Evolutionary conservation across 2,329 filamentous ascomycete species (phyloP).

Genomic region (Stylonectria norvegica): DNA sequence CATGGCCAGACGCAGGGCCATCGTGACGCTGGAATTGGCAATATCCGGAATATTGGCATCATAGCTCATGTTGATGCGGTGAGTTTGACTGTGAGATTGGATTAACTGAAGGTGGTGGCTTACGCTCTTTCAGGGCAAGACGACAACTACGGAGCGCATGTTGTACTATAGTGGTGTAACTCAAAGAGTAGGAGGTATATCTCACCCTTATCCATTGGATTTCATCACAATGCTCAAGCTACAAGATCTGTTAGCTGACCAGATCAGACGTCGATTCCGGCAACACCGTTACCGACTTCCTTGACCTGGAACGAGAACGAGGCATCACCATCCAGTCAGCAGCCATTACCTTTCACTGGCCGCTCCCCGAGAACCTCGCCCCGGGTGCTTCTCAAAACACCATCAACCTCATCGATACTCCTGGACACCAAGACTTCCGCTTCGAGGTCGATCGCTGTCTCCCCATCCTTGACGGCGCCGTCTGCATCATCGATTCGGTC

Average conservation of each 20-base stretch:
- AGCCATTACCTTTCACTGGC: slow-evolving; percentile 94
- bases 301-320: slow-evolving; percentile 84
- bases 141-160: slow-evolving; percentile 98
- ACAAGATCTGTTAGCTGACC: slow-evolving; percentile 8
- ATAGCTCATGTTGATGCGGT: slow-evolving; percentile 97
- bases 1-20: slow-evolving; percentile 17
- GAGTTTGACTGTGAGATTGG: slow-evolving; percentile 32
- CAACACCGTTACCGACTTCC: slow-evolving; percentile 94
- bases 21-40: slow-evolving; percentile 33
- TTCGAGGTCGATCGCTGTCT: slow-evolving; percentile 93
- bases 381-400: slow-evolving; percentile 53
- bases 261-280: slow-evolving; percentile 82
- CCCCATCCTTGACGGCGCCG: slow-evolving; percentile 80
- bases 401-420: slow-evolving; percentile 92
- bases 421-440: slow-evolving; percentile 94
- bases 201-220: slow-evolving; percentile 5
- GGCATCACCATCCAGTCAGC: slow-evolving; percentile 98
- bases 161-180: slow-evolving; percentile 94
- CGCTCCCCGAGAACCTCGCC: slow-evolving; percentile 50
- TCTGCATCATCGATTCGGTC: slow-evolving; percentile 90
- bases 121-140: slow-evolving; percentile 66
- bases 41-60: slow-evolving; percentile 92
- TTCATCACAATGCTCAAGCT: not conserved
- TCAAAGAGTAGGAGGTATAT: slow-evolving; percentile 69
- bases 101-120: too few relatives aligned